Evolutionary conservation across 768 basidiomycete genomes (phyloP).

Genomic region (Lyophyllum decastes): DNA sequence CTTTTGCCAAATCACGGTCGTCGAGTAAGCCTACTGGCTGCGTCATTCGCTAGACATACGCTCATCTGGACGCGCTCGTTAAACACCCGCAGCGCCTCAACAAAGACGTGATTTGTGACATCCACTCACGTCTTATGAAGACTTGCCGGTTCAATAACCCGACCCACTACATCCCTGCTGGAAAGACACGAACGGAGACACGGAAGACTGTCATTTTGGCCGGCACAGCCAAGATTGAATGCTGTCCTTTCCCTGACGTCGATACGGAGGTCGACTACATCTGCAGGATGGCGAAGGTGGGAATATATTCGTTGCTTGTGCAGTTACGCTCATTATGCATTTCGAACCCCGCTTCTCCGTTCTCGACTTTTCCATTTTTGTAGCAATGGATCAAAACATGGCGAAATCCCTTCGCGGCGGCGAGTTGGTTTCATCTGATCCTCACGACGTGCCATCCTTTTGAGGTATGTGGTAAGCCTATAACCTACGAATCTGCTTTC

Average conservation of each 20-base stretch:
- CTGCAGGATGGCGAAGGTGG: slow-evolving; percentile 31
- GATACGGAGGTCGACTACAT: slow-evolving; percentile 31
- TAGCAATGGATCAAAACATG: slow-evolving; percentile 27
- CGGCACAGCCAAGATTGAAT: slow-evolving; percentile 24
- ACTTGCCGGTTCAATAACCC: slow-evolving; percentile 18
- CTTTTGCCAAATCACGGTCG: background rate
- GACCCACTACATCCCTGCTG: slow-evolving; percentile 23
- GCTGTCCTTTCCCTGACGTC: slow-evolving; percentile 29
- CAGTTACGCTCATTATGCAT: background rate
- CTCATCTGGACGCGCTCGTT: slow-evolving; percentile 16
- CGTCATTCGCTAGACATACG: slow-evolving; percentile 17
- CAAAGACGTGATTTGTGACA: slow-evolving; percentile 21
- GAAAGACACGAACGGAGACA: slow-evolving; percentile 26
- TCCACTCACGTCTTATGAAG: slow-evolving; percentile 30
- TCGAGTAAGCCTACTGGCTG: background rate
- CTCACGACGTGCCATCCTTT: slow-evolving; percentile 32
- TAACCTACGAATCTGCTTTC: background rate
- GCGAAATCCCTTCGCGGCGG: slow-evolving; percentile 30
- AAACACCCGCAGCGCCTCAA: slow-evolving; percentile 9
- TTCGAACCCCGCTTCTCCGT: too few relatives aligned
- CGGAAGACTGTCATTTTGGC: slow-evolving; percentile 27
- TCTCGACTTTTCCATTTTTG: too few relatives aligned
- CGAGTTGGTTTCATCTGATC: slow-evolving; percentile 31
- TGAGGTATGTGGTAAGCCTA: slow-evolving; percentile 18
- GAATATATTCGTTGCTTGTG: slow-evolving; percentile 17